Percentiles rank a stretch among this genome's conserved stretches.
phyloP scores from a whole-genome alignment of 2,329 filamentous ascomycete genomes.

The Monosporascus ibericus region DNA sequence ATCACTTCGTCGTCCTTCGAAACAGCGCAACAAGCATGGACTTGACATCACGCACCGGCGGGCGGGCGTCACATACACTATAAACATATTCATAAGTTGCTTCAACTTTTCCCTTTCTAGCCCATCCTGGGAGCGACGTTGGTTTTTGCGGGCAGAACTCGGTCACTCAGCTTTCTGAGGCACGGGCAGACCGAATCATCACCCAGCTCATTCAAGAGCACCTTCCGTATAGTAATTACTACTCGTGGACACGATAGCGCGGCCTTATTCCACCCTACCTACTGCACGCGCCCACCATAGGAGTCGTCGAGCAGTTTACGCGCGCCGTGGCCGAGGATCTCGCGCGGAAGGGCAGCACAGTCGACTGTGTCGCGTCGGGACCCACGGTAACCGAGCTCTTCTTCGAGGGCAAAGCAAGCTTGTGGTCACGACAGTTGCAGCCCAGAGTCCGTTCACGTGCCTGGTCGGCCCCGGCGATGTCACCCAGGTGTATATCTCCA shows the following conservation, averaged over 20 bases:
- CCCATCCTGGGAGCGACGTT: too few relatives aligned
- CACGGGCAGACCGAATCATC: too few relatives aligned
- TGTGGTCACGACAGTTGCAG: slow-evolving; percentile 34
- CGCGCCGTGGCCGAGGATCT: slow-evolving; percentile 51
- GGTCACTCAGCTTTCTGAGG: too few relatives aligned
- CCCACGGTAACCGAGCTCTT: slow-evolving; percentile 53
- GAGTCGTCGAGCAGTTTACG: slow-evolving; percentile 54
- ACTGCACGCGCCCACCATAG: slow-evolving; percentile 51
- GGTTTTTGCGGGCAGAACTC: too few relatives aligned
- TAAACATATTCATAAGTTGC: too few relatives aligned
- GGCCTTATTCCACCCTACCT: slow-evolving; percentile 38
- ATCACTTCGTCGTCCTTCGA: too few relatives aligned
- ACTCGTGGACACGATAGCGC: slow-evolving; percentile 3
- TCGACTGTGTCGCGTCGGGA: slow-evolving; percentile 45
- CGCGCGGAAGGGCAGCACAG: slow-evolving; percentile 41
- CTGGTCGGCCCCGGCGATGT: slow-evolving; percentile 45
- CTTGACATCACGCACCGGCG: too few relatives aligned
- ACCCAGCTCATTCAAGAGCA: too few relatives aligned
- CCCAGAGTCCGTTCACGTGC: slow-evolving; percentile 35
- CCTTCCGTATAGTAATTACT: too few relatives aligned
- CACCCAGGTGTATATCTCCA: slow-evolving; percentile 37
- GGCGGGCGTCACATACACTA: too few relatives aligned
- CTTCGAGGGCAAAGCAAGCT: slow-evolving; percentile 41
- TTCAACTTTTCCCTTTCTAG: too few relatives aligned
- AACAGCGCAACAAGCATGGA: too few relatives aligned